phyloP scores from a whole-genome alignment of 176 grass and related monocot genomes.

The Phoenix roebelenii region DNA sequence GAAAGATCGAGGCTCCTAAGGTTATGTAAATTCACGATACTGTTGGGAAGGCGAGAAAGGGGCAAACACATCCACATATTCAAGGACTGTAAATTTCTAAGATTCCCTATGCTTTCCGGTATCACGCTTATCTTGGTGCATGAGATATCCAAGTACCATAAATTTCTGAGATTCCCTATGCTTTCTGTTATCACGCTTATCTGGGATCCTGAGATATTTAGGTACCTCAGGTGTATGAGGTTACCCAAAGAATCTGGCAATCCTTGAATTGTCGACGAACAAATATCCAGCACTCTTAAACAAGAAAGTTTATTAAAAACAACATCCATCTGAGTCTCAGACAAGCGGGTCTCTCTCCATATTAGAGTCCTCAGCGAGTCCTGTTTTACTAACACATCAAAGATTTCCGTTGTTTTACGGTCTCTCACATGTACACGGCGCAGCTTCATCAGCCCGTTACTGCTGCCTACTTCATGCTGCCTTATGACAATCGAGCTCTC shows the following conservation, averaged over 20 bases:
- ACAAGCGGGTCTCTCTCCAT: slow-evolving; percentile 4
- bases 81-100: too few relatives aligned
- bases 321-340: slow-evolving; percentile 29
- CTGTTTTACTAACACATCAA: slow-evolving; percentile 28
- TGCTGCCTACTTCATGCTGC: slow-evolving; percentile 19
- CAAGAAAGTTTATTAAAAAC: slow-evolving; percentile 32
- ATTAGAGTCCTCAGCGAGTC: slow-evolving; percentile 47
- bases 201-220: too few relatives aligned
- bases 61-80: too few relatives aligned
- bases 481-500: slow-evolving; percentile 7
- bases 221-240: slow-evolving; percentile 33
- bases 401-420: slow-evolving; percentile 25
- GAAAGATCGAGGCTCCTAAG: slow-evolving; percentile 13
- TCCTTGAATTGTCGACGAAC: slow-evolving; percentile 35
- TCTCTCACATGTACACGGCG: slow-evolving; percentile 24
- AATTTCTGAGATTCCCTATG: too few relatives aligned
- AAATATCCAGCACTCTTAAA: slow-evolving; percentile 54
- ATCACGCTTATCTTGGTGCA: too few relatives aligned
- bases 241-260: slow-evolving; percentile 47
- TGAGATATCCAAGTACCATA: too few relatives aligned
- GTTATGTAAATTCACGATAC: too few relatives aligned
- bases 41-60: too few relatives aligned
- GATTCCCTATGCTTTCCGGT: too few relatives aligned
- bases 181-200: too few relatives aligned
- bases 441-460: slow-evolving; percentile 11